Evolutionary conservation across 768 basidiomycete species (phyloP).

Genomic region (Boletus sp.): DNA sequence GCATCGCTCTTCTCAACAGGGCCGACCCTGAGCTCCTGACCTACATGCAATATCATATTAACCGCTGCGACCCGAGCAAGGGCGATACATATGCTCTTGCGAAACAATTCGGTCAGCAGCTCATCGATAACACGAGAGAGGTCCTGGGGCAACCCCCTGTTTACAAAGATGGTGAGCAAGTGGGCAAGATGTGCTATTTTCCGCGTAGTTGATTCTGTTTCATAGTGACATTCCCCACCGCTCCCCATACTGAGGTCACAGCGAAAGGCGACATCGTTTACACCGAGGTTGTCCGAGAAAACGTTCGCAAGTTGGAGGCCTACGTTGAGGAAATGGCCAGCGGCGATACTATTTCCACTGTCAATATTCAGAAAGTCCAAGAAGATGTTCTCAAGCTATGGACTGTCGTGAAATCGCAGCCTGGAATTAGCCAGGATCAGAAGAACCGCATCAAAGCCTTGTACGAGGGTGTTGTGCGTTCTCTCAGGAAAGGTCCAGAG

Average conservation of each 20-base stretch:
- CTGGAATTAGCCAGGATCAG: conserved; percentile 95
- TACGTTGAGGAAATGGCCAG: conserved; percentile 99
- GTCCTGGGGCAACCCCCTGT: conserved; percentile 81
- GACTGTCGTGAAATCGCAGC: conserved; percentile 96
- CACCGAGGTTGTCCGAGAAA: conserved; percentile 92
- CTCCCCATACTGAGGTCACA: conserved; percentile 91
- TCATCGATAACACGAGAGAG: conserved; percentile 91
- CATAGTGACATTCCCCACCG: conserved; percentile 95
- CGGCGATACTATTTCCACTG: conserved; percentile 79
- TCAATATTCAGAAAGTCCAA: conserved; percentile 98
- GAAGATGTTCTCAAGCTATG: conserved; percentile 96
- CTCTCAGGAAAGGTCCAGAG: conserved; percentile 79
- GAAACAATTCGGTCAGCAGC: conserved; percentile 94
- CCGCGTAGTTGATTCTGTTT: not conserved
- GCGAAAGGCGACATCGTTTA: conserved; percentile 94
- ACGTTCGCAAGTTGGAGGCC: conserved; percentile 95
- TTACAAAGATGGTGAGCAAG: conserved; percentile 86
- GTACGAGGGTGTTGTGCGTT: conserved; percentile 95
- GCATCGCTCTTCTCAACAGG: conserved; percentile 96
- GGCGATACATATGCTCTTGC: conserved; percentile 94
- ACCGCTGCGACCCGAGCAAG: conserved; percentile 72
- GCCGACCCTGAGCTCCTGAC: conserved; percentile 88
- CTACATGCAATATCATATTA: conserved; percentile 96
- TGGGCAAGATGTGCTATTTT: not conserved
- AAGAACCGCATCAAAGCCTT: conserved; percentile 93